Conservation (phyloP, 2,329 filamentous ascomycete genomes). For the Penicillium olsonii region DNA sequence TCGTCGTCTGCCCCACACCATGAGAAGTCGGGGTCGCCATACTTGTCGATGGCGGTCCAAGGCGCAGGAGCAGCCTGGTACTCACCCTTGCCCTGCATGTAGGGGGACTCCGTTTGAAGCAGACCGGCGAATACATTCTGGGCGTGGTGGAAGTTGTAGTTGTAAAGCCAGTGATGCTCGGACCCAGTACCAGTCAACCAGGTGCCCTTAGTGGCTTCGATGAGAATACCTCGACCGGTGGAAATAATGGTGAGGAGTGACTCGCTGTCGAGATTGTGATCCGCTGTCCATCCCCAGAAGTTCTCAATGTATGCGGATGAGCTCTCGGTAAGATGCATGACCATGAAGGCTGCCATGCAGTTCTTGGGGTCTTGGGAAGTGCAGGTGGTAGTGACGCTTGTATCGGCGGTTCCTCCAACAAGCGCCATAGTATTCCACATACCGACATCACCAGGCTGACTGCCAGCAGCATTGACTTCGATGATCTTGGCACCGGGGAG, state of each 20-base stretch:
- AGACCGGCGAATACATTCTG: slow-evolving; percentile 45
- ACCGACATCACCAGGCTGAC: slow-evolving; percentile 51
- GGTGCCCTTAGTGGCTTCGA: slow-evolving; percentile 44
- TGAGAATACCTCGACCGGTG: slow-evolving; percentile 44
- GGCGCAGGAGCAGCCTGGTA: slow-evolving; percentile 30
- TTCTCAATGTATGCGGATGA: slow-evolving; percentile 59
- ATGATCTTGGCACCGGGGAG: slow-evolving; percentile 48
- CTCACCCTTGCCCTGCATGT: slow-evolving; percentile 36
- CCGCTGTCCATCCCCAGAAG: slow-evolving; percentile 52
- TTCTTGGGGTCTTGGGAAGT: slow-evolving; percentile 33
- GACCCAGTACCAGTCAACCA: slow-evolving; percentile 51
- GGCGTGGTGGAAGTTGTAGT: slow-evolving; percentile 50
- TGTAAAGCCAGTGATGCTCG: slow-evolving; percentile 52
- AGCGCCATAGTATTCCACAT: slow-evolving; percentile 52
- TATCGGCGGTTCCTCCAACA: slow-evolving; percentile 50
- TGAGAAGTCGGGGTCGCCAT: slow-evolving; percentile 35
- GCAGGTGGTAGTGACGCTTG: slow-evolving; percentile 43
- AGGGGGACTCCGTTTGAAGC: slow-evolving; percentile 37
- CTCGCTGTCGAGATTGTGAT: slow-evolving; percentile 52
- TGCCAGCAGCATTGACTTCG: slow-evolving; percentile 55
- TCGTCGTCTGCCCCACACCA: slow-evolving; percentile 31
- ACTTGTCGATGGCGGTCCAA: slow-evolving; percentile 25
- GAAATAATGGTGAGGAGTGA: slow-evolving; percentile 34
- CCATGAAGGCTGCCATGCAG: slow-evolving; percentile 53
- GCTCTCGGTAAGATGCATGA: slow-evolving; percentile 53